These are phyloP conservation scores for Pistacia atlantica DNA, from an alignment of 345 rosid genomes.

Conservation along the genomic window DNA sequence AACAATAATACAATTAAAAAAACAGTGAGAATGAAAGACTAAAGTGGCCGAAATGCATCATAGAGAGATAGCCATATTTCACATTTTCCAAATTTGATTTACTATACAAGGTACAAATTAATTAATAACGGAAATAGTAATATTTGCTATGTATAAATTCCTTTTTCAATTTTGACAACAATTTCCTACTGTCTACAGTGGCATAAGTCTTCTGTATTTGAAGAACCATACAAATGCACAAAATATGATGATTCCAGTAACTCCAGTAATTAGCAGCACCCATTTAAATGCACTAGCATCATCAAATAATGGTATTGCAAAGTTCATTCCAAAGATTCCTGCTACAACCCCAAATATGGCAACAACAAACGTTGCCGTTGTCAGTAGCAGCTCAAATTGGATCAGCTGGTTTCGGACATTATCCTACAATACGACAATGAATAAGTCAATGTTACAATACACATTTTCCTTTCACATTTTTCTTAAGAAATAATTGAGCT, in stretches of 20 bases:
- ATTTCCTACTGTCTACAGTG: constrained; percentile 44
- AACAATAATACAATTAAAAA: too few species aligned
- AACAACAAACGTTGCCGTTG: constrained; percentile 91
- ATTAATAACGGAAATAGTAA: too few species aligned
- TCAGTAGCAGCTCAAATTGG: constrained; percentile 90
- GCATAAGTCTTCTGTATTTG: constrained; percentile 92
- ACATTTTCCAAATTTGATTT: too few species aligned
- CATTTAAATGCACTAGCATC: constrained; percentile 75
- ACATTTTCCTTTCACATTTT: not conserved
- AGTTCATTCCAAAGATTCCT: constrained; percentile 96
- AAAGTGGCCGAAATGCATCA: too few species aligned
- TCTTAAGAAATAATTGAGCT: not conserved
- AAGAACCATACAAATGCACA: constrained; percentile 85
- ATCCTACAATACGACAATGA: constrained; percentile 50
- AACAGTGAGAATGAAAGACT: too few species aligned
- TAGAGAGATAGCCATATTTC: too few species aligned
- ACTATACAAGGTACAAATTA: too few species aligned
- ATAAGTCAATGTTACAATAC: not conserved
- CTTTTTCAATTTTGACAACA: not conserved
- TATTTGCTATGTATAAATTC: not conserved
- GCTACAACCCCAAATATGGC: constrained; percentile 98
- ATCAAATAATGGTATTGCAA: constrained; percentile 65
- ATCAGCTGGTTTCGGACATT: constrained; percentile 96
- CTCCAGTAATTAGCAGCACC: constrained; percentile 82
- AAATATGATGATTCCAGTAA: constrained; percentile 61